phyloP scores from a whole-genome alignment of 345 rosid species.

The Populus davidiana region DNA sequence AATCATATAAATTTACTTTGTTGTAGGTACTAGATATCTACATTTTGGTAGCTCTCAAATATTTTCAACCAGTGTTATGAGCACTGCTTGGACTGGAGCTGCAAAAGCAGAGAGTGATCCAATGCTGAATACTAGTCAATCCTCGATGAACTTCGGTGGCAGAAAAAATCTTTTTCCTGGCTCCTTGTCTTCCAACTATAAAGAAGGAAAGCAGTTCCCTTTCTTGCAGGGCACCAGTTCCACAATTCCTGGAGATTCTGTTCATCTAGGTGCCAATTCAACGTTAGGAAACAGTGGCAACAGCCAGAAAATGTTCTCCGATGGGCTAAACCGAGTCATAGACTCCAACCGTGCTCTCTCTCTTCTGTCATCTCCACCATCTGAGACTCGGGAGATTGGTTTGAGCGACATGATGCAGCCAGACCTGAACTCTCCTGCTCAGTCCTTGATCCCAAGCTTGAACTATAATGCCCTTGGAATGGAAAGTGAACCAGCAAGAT shows the following conservation, averaged over 20 bases:
- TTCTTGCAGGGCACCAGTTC: slow-evolving; percentile 38
- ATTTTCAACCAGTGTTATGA: slow-evolving; percentile 26
- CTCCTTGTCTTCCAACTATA: slow-evolving; percentile 30
- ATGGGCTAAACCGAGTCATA: slow-evolving; percentile 28
- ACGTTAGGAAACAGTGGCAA: slow-evolving; percentile 18
- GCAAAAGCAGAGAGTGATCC: slow-evolving; percentile 36
- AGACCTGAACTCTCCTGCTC: slow-evolving; percentile 35
- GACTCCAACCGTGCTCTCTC: slow-evolving; percentile 61
- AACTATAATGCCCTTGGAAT: slow-evolving; percentile 32
- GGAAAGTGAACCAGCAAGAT: slow-evolving; percentile 27
- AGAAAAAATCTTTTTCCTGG: slow-evolving; percentile 28
- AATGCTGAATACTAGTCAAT: slow-evolving; percentile 21
- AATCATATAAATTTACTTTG: background rate
- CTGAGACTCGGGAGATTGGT: slow-evolving; percentile 39
- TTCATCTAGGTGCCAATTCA: slow-evolving; percentile 26
- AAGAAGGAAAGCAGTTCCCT: slow-evolving; percentile 42
- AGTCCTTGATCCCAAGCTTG: slow-evolving; percentile 36
- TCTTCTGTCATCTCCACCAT: slow-evolving; percentile 77
- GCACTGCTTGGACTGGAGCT: slow-evolving; percentile 44
- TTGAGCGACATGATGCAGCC: slow-evolving; percentile 40
- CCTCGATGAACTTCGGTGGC: slow-evolving; percentile 35
- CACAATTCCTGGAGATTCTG: slow-evolving; percentile 27
- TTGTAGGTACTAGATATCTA: slow-evolving; percentile 44
- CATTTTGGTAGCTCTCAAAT: slow-evolving; percentile 43
- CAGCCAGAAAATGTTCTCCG: slow-evolving; percentile 39